Conservation (phyloP, 164 flowering plant genomes). For the Platanus orientalis region DNA sequence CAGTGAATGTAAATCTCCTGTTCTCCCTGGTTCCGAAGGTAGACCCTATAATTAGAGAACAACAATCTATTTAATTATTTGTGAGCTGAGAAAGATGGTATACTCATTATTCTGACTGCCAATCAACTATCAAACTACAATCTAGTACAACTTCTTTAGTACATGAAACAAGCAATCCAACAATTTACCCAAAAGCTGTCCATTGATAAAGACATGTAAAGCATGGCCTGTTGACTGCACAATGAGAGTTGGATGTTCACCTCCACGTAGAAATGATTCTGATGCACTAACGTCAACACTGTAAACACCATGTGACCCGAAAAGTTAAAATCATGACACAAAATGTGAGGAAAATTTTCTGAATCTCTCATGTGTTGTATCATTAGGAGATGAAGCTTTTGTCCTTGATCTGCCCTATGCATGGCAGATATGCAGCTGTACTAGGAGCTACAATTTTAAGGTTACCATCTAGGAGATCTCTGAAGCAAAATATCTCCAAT, state of each 20-base stretch:
- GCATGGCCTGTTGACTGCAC: slow-evolving; percentile 83
- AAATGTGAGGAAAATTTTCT: not conserved
- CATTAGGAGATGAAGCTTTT: too few relatives aligned
- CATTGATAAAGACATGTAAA: slow-evolving; percentile 78
- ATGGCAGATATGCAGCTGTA: too few relatives aligned
- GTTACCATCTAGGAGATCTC: not conserved
- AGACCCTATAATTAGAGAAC: slow-evolving; percentile 49
- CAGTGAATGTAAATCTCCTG: slow-evolving; percentile 49
- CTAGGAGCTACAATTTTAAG: too few relatives aligned
- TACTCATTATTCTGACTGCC: not conserved
- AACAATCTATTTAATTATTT: not conserved
- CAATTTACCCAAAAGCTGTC: slow-evolving; percentile 57
- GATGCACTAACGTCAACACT: slow-evolving; percentile 69
- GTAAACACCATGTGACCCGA: slow-evolving; percentile 13
- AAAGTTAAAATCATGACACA: not conserved
- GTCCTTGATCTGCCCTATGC: not conserved
- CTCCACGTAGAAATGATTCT: slow-evolving; percentile 68
- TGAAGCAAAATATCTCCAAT: not conserved
- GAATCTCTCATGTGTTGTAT: too few relatives aligned
- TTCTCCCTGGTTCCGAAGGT: slow-evolving; percentile 72
- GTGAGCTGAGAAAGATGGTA: not conserved
- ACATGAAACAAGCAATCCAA: not conserved
- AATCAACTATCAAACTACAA: not conserved
- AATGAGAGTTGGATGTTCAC: slow-evolving; percentile 54
- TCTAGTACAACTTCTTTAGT: not conserved